Percentiles rank a stretch among this genome's conserved stretches.
Conservation (phyloP, 805 yeast species). For the Wickerhamiella parazyma region DNA sequence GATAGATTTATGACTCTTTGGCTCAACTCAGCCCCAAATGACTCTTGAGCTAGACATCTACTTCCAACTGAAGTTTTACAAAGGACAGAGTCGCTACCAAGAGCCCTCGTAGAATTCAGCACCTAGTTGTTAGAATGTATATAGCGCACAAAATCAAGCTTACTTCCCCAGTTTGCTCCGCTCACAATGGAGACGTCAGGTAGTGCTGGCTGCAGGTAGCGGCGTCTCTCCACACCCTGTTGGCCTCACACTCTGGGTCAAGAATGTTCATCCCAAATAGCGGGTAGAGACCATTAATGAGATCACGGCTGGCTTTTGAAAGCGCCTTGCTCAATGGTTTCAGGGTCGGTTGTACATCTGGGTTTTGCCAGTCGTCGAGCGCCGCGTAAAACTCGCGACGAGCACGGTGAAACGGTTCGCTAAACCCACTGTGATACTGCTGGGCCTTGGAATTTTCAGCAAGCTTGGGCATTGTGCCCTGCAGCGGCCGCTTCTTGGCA, state of each 20-base stretch:
- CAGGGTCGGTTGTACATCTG: background rate
- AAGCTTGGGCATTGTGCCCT: slow-evolving; percentile 4
- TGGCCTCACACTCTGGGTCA: slow-evolving; percentile 5
- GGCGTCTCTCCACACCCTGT: slow-evolving; percentile 5
- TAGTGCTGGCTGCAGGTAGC: slow-evolving; percentile 6
- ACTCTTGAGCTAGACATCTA: too few relatives aligned
- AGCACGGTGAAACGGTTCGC: background rate
- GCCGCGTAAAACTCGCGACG: background rate
- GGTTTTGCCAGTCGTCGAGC: background rate
- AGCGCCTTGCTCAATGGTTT: background rate
- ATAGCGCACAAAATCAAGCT: too few relatives aligned
- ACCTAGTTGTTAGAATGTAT: too few relatives aligned
- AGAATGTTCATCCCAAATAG: slow-evolving; percentile 8
- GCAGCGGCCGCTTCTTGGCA: slow-evolving; percentile 2
- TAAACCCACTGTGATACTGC: background rate
- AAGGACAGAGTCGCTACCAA: too few relatives aligned
- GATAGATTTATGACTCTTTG: too few relatives aligned
- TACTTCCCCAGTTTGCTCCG: too few relatives aligned
- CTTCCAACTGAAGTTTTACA: too few relatives aligned
- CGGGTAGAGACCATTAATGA: slow-evolving; percentile 1
- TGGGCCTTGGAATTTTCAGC: background rate
- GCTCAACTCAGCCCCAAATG: too few relatives aligned
- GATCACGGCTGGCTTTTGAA: background rate
- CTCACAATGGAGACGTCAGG: slow-evolving; percentile 1
- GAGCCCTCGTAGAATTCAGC: too few relatives aligned